These are phyloP conservation scores for Xylariaceae sp. DNA, from an alignment of 2,329 filamentous ascomycete species.

Conservation along the genomic window DNA sequence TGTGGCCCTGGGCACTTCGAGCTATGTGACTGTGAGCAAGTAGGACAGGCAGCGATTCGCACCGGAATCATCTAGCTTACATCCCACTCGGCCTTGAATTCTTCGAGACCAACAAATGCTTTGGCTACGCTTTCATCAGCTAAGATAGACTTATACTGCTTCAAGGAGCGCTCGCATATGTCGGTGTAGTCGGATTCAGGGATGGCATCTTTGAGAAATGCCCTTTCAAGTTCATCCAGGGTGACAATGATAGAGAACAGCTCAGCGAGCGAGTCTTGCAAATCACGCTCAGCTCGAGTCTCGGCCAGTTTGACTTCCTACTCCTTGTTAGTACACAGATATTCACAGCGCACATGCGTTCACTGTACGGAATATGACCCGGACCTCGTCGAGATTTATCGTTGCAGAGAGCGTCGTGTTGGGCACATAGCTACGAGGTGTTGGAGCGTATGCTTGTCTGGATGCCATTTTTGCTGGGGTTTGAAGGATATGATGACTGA, in stretches of 20 bases:
- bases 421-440: slow-evolving; percentile 85
- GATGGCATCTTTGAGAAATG: slow-evolving; percentile 92
- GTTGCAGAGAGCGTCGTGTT: slow-evolving; percentile 77
- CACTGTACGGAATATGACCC: slow-evolving; percentile 9
- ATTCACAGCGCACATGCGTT: neutral
- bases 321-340: slow-evolving; percentile 5
- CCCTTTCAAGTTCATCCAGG: slow-evolving; percentile 90
- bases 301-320: slow-evolving; percentile 91
- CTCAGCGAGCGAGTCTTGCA: slow-evolving; percentile 93
- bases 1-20: slow-evolving; percentile 90
- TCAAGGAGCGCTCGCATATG: slow-evolving; percentile 86
- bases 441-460: slow-evolving; percentile 76
- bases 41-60: neutral
- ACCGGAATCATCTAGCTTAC: slow-evolving; percentile 41
- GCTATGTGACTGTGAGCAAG: slow-evolving; percentile 43
- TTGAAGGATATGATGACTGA: no score
- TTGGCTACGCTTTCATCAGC: slow-evolving; percentile 85
- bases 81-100: slow-evolving; percentile 88
- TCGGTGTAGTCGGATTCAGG: slow-evolving; percentile 91
- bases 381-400: slow-evolving; percentile 88
- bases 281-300: slow-evolving; percentile 80
- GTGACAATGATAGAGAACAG: slow-evolving; percentile 97
- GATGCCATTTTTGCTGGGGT: slow-evolving; percentile 41
- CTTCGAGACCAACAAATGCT: slow-evolving; percentile 81
- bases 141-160: slow-evolving; percentile 94